Evolutionary conservation across 345 rosid species (phyloP).

Genomic region (Boechera stricta): DNA sequence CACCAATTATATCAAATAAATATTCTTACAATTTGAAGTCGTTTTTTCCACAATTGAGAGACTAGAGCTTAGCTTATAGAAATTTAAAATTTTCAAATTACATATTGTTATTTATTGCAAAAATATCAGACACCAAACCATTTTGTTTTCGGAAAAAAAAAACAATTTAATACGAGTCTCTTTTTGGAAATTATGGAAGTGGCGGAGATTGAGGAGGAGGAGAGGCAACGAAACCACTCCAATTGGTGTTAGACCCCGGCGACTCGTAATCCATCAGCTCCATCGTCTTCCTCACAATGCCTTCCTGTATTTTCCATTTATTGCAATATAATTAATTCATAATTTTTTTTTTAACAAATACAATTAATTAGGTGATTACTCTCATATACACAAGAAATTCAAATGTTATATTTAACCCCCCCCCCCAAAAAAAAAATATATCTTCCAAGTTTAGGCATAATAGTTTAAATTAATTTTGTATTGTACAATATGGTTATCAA

Average conservation of each 20-base stretch:
- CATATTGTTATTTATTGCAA: constrained; percentile 13
- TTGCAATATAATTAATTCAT: background rate
- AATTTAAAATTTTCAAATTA: background rate
- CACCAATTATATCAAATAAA: background rate
- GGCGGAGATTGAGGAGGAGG: constrained; percentile 44
- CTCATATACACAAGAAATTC: no score
- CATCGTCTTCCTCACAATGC: constrained; percentile 19
- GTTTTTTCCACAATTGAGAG: background rate
- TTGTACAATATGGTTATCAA: background rate
- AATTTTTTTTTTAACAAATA: background rate
- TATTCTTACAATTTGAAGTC: constrained; percentile 5
- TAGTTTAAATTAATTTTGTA: background rate
- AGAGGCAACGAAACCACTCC: constrained; percentile 43
- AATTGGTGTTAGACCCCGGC: constrained; percentile 41
- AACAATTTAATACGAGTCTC: background rate
- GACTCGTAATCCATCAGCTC: constrained; percentile 44
- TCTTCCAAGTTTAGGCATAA: background rate
- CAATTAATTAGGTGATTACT: background rate
- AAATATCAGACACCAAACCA: background rate
- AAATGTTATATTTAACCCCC: background rate
- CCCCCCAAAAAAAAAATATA: background rate
- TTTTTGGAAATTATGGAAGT: constrained; percentile 7
- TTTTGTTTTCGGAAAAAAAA: background rate
- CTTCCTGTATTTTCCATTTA: constrained; percentile 29
- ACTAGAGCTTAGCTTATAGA: background rate